Evolutionary conservation across 2,329 filamentous ascomycete species (phyloP), one percentile per base, ranked within the genome.

Genomic region (Waltergamsia citrina): DNA sequence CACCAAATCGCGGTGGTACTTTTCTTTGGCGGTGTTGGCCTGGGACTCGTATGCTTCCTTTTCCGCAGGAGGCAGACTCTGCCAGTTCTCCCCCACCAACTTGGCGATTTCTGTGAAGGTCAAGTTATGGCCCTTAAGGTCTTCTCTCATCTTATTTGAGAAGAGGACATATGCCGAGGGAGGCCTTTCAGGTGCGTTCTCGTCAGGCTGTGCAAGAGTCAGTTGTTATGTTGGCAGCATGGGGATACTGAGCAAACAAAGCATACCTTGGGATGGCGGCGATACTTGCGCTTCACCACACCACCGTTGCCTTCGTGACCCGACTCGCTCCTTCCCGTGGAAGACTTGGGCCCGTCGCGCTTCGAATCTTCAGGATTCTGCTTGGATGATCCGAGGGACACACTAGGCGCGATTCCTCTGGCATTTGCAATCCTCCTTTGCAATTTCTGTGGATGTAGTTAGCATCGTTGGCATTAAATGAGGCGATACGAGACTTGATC

Each of bases 91-190:
- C 6, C 84, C 84, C 2, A 88, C 84, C 2, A 86, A 62, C 48
- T 88, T 88, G 9, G 84, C 84, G 41, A 90, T 87, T 48, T 88
- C 83, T 2, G 83, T 87, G 46, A 92, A 92, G 1, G 79, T 82
- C 5, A 90, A 59, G 31, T 81, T 83, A 38, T 82, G 77, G 4
- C 78, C 81, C 50, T 84, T 86, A 17, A 90, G 59, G 16, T 83
- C 75, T 46, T 90, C 85, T 46, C 85, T 74, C 57, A 86, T 81
- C 56, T 82, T 84, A 47, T 90, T 90, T 1, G 85, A 88, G 49
- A 92, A 92, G 12, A 90, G 71, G 10, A 90, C 85, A 57, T 90
- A 90, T 32, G 84, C 85, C 5, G 84, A 90, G 1, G 83, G 81
- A 2, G 85, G 82, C 17, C 84, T 69, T 49, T 88, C 83, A 2